Evolutionary conservation across 1,139 yeast species (phyloP), one percentile per base, ranked within the genome.

Genomic region (Candida sp.): DNA sequence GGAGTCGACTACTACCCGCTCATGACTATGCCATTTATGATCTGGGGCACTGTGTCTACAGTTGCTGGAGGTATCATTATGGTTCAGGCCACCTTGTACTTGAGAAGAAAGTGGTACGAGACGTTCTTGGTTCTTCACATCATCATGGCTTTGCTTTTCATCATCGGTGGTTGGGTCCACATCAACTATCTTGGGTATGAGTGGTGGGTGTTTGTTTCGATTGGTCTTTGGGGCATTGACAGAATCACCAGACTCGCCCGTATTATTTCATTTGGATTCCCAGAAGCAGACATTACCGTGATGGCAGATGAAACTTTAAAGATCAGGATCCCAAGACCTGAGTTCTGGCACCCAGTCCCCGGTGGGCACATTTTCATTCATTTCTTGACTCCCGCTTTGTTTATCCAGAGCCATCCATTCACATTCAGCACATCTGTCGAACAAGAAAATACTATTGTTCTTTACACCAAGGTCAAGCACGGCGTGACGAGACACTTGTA

Each of bases 371-470:
- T 83, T 0, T 87, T 76, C 59, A 68, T 87, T 46, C 85, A 86
- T 62, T 78, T 85, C 50, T 64, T 81, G 44, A 68, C 75, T 42
- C 76, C 84, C 42, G 63, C 77, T 56, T 80, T 81, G 48, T 86
- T 86, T 56, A 88, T 84, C 84, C 91, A 87, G 62, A 81, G 88
- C 0, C 93, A 87, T 63, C 93, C 93, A 0, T 86, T 87, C 60
- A 84, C 91, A 3, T 67, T 66, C 51, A 57, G 63, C 39, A 64
- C 68, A 42, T 59, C 72, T 49, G 63, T 68, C 7, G 49, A 46
- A 34, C 33, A 48, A 12, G 59, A 61, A 11, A 56, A 63, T 39
- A 56, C 59, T 8, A 63, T 74, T 28, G 57, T 59, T 3, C 59
- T 70, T 27, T 69, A 66, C 53, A 62, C 65, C 46, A 70, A 70